These are phyloP conservation scores for Heterobasidion annosum DNA, from an alignment of 1,284 basidiomycete species.

Conservation along the genomic window DNA sequence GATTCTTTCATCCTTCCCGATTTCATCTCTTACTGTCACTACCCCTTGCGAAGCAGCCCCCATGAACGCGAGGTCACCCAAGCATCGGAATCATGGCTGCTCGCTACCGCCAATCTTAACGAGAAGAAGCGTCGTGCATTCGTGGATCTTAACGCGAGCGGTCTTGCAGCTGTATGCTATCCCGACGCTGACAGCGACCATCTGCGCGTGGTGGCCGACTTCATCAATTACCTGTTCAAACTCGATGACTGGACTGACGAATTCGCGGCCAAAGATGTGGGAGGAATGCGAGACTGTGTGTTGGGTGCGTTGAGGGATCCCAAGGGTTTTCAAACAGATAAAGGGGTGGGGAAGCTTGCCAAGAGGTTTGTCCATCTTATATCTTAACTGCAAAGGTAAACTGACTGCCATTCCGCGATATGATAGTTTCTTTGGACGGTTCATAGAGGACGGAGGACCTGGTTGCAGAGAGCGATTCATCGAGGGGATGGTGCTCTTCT, in stretches of 20 bases:
- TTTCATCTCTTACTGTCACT: slow-evolving; percentile 51
- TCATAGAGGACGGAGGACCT: background rate
- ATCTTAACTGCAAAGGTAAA: background rate
- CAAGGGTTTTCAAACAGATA: slow-evolving; percentile 18
- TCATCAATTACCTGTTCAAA: slow-evolving; percentile 29
- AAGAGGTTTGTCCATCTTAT: slow-evolving; percentile 1
- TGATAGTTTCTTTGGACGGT: slow-evolving; percentile 1
- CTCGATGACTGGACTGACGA: slow-evolving; percentile 30
- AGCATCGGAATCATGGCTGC: slow-evolving; percentile 47
- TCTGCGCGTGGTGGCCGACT: slow-evolving; percentile 47
- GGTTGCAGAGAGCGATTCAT: slow-evolving; percentile 22
- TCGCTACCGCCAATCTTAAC: slow-evolving; percentile 39
- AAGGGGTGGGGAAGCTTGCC: slow-evolving; percentile 8
- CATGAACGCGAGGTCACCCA: slow-evolving; percentile 44
- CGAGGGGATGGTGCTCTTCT: slow-evolving; percentile 25
- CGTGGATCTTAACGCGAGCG: slow-evolving; percentile 54
- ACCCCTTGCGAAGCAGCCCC: slow-evolving; percentile 40
- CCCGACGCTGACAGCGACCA: slow-evolving; percentile 39
- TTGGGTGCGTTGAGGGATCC: slow-evolving; percentile 29
- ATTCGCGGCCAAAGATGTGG: slow-evolving; percentile 21
- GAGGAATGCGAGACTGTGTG: slow-evolving; percentile 22
- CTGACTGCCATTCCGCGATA: background rate
- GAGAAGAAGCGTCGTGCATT: slow-evolving; percentile 40
- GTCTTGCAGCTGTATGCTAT: slow-evolving; percentile 60
- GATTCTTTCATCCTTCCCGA: slow-evolving; percentile 42